These are phyloP conservation scores for Monosporozyma aerobia DNA, from an alignment of 805 yeast species.

Conservation along the genomic window DNA sequence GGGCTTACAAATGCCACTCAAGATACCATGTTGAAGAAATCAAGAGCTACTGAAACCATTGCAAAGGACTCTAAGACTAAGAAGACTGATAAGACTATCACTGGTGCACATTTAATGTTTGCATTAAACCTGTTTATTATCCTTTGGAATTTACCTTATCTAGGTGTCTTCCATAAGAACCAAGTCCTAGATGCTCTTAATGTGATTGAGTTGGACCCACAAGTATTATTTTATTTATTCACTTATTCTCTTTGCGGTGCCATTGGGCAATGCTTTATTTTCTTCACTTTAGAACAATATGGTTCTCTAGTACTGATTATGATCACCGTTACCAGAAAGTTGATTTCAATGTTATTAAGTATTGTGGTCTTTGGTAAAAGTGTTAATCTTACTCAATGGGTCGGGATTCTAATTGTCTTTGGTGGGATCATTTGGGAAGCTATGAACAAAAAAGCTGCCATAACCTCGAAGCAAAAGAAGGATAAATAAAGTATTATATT, in stretches of 20 bases:
- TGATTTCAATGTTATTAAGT: conserved; percentile 88
- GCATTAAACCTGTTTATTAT: conserved; percentile 43
- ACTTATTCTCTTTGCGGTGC: conserved; percentile 75
- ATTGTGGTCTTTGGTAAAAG: conserved; percentile 81
- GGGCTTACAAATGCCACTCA: conserved; percentile 92
- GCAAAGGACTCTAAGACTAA: conserved; percentile 4
- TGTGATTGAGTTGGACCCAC: conserved; percentile 35
- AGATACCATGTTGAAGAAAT: conserved; percentile 59
- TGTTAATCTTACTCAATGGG: conserved; percentile 58
- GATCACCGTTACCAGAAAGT: conserved; percentile 91
- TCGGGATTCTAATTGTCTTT: conserved; percentile 72
- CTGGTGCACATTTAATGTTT: conserved; percentile 87
- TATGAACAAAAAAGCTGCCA: conserved; percentile 29
- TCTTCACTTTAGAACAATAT: conserved; percentile 70
- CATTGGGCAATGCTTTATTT: conserved; percentile 89
- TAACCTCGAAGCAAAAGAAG: not conserved
- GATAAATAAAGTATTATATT: not conserved
- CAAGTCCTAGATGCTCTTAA: conserved; percentile 30
- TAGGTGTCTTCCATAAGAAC: conserved; percentile 21
- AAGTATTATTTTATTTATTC: conserved; percentile 48
- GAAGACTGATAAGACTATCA: conserved; percentile 30
- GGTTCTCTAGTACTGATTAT: conserved; percentile 82
- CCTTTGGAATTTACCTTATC: conserved; percentile 42
- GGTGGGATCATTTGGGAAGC: conserved; percentile 83
- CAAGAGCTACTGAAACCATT: not conserved